Base-by-base conservation (phyloP, 1,284 basidiomycete species). In the Cutaneotrichosporon sp. region DNA sequence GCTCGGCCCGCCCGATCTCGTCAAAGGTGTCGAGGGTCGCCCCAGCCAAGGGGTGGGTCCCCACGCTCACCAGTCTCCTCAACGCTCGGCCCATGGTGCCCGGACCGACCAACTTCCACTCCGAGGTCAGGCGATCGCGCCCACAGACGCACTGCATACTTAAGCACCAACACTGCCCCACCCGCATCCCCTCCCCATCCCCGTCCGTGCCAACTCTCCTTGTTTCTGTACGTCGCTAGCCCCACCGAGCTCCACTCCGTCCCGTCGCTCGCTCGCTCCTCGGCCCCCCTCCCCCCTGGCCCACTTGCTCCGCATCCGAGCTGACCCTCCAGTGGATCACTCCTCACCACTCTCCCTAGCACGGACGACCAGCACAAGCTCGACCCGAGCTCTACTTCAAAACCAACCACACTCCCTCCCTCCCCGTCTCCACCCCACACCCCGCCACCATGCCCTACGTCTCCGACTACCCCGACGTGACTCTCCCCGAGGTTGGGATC, bases 401-500 rank as follows among this genome's bases (percentile, higher is more conserved):
- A 24, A 11, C 27, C 47, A 8, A 18, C 27, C 43, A 4, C 27
- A 7, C 14, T n/a, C 25, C 4, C 7, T 18, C 47, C 18, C 24
- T 20, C 27, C 14, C 14, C 24, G 16, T 27, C 42, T 7, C 24
- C 16, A 10, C 52, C 38, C 36, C 16, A n/a, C 24, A 18, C 52
- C 38, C 16, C 27, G 18, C 27, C 27, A 54, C n/a, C 22, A 54
- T 54, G 58, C 25, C 52, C n/a, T 58, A 42, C 49, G n/a, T 7
- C 3, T 43, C 49, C 47, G 47, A 58, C 56, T 52, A 52, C 49
- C 47, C 49, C 11, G 36, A 24, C 6, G 49, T 54, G n/a, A 10
- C 18, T n/a, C 59, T 61, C 20, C 59, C 59, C 49, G 29, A 54
- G 33, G 53, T 46, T 11, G 45, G 50, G 13, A 29, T 53, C 38